Evolutionary conservation across 495 filamentous ascomycete genomes (phyloP).

Genomic region (Penicillium mononematosum): DNA sequence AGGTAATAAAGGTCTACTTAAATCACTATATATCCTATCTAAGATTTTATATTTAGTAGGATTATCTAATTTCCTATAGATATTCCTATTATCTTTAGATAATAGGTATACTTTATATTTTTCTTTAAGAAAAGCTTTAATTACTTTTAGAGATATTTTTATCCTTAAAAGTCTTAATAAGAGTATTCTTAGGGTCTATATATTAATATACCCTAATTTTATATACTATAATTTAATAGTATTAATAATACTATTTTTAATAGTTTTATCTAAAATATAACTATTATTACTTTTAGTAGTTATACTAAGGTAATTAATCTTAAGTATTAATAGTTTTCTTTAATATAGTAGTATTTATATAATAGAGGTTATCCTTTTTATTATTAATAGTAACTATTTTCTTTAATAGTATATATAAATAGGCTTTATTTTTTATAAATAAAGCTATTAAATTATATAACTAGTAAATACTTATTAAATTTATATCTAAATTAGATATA

Average conservation of each 20-base stretch:
- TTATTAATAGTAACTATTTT: neutral
- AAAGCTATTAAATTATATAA: neutral
- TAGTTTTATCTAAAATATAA: neutral
- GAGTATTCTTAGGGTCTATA: neutral
- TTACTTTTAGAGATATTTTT: neutral
- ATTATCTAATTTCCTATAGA: neutral
- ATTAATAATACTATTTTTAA: neutral
- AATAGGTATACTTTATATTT: neutral
- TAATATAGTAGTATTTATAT: neutral
- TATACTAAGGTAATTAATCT: no score
- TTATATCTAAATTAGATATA: neutral
- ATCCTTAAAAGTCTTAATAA: no score
- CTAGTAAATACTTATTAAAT: neutral
- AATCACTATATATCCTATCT: neutral
- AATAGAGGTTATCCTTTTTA: neutral
- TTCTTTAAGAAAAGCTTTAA: neutral
- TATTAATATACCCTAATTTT: neutral
- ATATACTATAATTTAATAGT: neutral
- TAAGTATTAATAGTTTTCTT: neutral
- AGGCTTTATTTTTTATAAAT: neutral
- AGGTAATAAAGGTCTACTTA: neutral
- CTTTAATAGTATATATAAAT: neutral
- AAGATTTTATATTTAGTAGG: neutral
- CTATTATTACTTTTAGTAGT: neutral
- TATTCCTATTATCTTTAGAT: neutral